Conservation (phyloP, 345 rosid genomes). For the Hibiscus mutabilis region DNA sequence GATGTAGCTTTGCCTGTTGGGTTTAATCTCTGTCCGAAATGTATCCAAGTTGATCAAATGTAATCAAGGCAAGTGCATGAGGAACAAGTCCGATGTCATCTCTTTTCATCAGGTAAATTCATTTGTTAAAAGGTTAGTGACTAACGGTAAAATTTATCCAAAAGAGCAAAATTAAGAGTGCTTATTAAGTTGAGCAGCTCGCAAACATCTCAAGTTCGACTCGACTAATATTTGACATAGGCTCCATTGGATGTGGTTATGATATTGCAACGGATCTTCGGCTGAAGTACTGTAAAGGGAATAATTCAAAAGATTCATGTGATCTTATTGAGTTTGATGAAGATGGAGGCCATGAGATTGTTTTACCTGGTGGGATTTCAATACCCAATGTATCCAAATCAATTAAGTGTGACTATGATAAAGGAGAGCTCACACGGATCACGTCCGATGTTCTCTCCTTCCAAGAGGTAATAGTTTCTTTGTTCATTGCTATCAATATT, state of each 20-base stretch:
- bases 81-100: conserved; percentile 57
- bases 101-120: conserved; percentile 59
- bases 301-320: conserved; percentile 28
- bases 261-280: conserved; percentile 71
- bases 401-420: conserved; percentile 81
- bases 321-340: conserved; percentile 69
- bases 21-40: conserved; percentile 48
- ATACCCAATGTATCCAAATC: conserved; percentile 70
- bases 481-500: background rate
- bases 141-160: too few relatives aligned
- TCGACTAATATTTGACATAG: too few relatives aligned
- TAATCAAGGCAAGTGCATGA: conserved; percentile 52
- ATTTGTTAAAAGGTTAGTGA: too few relatives aligned
- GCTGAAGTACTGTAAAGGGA: conserved; percentile 72
- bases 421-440: conserved; percentile 58
- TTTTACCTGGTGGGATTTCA: conserved; percentile 75
- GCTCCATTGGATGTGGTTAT: conserved; percentile 81
- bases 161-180: too few relatives aligned
- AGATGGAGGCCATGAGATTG: conserved; percentile 45
- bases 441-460: conserved; percentile 62
- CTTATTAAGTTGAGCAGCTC: too few relatives aligned
- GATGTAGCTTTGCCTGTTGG: conserved; percentile 84
- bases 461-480: conserved; percentile 44
- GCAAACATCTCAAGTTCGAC: too few relatives aligned
- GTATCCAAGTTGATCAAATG: conserved; percentile 86